These are phyloP conservation scores for Grosmannia serpens DNA, from an alignment of 2,329 filamentous ascomycete genomes.

Conservation along the genomic window DNA sequence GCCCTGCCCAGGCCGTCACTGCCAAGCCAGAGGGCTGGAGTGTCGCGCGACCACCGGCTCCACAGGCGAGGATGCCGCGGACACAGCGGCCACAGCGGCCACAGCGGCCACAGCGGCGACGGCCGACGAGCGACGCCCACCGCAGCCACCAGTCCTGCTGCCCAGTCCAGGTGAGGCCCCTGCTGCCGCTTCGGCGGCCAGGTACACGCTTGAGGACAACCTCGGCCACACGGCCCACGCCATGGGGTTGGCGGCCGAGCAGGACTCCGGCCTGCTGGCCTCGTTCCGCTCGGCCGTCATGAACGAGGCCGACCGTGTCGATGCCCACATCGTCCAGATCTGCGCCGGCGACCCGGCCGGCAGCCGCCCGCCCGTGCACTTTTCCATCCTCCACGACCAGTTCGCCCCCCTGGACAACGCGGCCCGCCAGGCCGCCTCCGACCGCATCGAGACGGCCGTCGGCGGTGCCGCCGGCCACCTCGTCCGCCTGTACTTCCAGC, in stretches of 20 bases:
- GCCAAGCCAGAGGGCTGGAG: conserved; percentile 1
- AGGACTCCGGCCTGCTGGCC: conserved; percentile 33
- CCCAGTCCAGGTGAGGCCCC: too few species aligned
- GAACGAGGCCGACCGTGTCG: conserved; percentile 29
- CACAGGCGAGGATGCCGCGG: background rate
- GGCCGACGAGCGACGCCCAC: too few species aligned
- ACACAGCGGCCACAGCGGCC: too few species aligned
- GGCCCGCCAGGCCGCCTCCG: conserved; percentile 25
- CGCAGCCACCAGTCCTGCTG: background rate
- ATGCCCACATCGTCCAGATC: conserved; percentile 20
- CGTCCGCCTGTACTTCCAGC: conserved; percentile 31
- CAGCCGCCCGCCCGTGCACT: conserved; percentile 31
- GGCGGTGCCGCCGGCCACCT: conserved; percentile 27
- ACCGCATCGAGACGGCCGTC: conserved; percentile 30
- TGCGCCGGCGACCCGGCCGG: conserved; percentile 11
- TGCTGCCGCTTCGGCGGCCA: background rate
- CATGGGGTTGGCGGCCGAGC: conserved; percentile 32
- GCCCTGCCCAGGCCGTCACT: conserved; percentile 2
- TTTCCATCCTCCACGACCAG: conserved; percentile 30
- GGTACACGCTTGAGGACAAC: conserved; percentile 30
- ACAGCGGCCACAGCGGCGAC: too few species aligned
- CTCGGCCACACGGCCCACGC: conserved; percentile 30
- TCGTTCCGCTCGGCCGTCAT: conserved; percentile 35
- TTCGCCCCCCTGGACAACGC: conserved; percentile 31
- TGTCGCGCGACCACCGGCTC: conserved; percentile 1